Base-by-base conservation (phyloP, 2,329 filamentous ascomycete genomes). In the Colletotrichum incanum region DNA sequence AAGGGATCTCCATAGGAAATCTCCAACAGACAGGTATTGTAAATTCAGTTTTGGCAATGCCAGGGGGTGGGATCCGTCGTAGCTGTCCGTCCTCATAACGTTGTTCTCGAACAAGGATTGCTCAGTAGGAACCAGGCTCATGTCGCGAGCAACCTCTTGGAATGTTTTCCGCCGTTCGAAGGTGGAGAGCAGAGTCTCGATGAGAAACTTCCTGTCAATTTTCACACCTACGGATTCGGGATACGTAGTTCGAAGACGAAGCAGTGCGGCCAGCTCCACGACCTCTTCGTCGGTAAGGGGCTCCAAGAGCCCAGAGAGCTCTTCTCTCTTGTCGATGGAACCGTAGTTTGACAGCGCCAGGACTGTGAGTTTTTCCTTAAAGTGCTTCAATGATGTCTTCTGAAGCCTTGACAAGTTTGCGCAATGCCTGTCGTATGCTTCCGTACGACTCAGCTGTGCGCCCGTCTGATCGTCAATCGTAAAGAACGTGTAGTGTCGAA, bases 1-100 rank as follows among this genome's bases (percentile, higher is more conserved):
- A 77, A 98, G 92, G 0, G 96, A 95, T 74, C 97, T 90, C 95
- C 95, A 99, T n/a, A 99, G 84, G 77, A 99, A 99, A 81, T 99
- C 96, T 3, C 95, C 95, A 62, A 98, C 91, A 3, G 95, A 97
- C 18, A 99, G 87, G 81, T 99, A 99, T 79, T 99, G 96, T 37
- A 99, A 85, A 77, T 98, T 99, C 56, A 98, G 84, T 80, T 99
- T 99, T 3, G 96, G 96, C 54, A 99, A 91, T 3, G 96, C 94
- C 70, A 99, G 86, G 6, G 96, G 95, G 59, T 90, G 90, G 31
- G 94, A 95, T 34, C 95, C 95, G 80, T 98, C 93, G 77, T 98
- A 98, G 9, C 87, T 88, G 77, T 98, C 95, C 68, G 96, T 96
- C 70, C 94, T 90, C 67, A 95, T 83, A 65, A 98, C 89, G 34